A percentile compares a stretch with the other conserved stretches of the same genome.
Evolutionary conservation across 805 yeast genomes (phyloP).

Genomic region (Teunomyces aglyptinius): DNA sequence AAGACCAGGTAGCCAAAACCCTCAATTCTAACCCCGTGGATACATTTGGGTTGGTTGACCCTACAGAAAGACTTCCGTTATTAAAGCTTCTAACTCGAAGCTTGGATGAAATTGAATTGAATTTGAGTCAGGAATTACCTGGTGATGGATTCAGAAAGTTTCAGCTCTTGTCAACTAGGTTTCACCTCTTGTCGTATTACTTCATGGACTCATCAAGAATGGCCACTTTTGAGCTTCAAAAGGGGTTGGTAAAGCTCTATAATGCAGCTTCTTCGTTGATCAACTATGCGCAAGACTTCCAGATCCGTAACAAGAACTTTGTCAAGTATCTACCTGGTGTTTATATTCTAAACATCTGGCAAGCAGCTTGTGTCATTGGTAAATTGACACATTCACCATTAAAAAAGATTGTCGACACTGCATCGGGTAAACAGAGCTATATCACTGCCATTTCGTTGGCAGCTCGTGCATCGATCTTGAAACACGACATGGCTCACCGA

Average conservation of each 20-base stretch:
- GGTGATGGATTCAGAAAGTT: slow-evolving; percentile 71
- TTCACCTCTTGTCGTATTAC: slow-evolving; percentile 80
- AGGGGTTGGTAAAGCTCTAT: slow-evolving; percentile 74
- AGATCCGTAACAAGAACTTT: slow-evolving; percentile 56
- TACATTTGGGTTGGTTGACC: slow-evolving; percentile 61
- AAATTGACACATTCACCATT: slow-evolving; percentile 76
- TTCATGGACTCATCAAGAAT: slow-evolving; percentile 63
- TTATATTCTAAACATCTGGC: slow-evolving; percentile 83
- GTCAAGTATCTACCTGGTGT: slow-evolving; percentile 82
- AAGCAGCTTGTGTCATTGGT: slow-evolving; percentile 81
- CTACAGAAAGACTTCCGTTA: slow-evolving; percentile 72
- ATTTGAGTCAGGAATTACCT: slow-evolving; percentile 38
- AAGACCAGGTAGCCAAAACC: slow-evolving; percentile 78
- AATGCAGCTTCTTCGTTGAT: slow-evolving; percentile 75
- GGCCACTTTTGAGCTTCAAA: slow-evolving; percentile 58
- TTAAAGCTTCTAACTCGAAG: slow-evolving; percentile 68
- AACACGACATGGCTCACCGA: slow-evolving; percentile 90
- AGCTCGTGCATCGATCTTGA: slow-evolving; percentile 76
- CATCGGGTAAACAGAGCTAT: slow-evolving; percentile 68
- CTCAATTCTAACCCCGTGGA: slow-evolving; percentile 69
- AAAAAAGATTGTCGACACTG: slow-evolving; percentile 62
- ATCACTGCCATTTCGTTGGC: slow-evolving; percentile 66
- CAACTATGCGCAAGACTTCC: slow-evolving; percentile 63
- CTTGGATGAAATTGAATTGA: slow-evolving; percentile 71
- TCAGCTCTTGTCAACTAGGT: slow-evolving; percentile 66